Conservation (phyloP, 2,329 filamentous ascomycete species). For the Cladosporium sp. region DNA sequence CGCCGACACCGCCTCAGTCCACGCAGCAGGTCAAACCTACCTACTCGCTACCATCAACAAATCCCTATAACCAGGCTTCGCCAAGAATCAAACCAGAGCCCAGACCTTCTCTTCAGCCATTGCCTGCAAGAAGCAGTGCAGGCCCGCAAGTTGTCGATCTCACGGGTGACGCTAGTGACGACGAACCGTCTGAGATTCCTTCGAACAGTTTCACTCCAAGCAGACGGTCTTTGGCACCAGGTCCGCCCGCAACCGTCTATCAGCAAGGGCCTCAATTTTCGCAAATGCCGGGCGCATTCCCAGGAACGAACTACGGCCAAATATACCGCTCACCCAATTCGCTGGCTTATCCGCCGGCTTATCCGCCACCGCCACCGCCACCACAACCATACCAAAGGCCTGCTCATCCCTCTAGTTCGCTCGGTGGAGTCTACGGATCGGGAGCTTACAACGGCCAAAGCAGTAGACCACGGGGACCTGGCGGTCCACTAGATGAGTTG, state of each 20-base stretch:
- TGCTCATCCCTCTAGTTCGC: neutral
- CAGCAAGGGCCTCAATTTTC: neutral
- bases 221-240: neutral
- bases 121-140: constrained; percentile 12
- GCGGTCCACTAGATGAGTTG: constrained; percentile 17
- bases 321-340: neutral
- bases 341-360: neutral
- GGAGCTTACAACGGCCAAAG: neutral
- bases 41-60: neutral
- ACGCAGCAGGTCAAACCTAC: neutral
- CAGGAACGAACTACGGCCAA: constrained; percentile 5
- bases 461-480: neutral
- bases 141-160: constrained; percentile 27
- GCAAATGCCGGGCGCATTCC: constrained; percentile 24
- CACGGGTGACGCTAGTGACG: constrained; percentile 29
- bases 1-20: neutral
- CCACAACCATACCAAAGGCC: too few species aligned
- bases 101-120: constrained; percentile 14
- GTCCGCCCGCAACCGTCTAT: too few species aligned
- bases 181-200: constrained; percentile 25
- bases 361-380: neutral
- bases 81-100: constrained; percentile 13
- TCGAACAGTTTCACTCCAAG: constrained; percentile 23
- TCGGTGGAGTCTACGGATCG: neutral
- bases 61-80: neutral